phyloP scores from a whole-genome alignment of 2,329 filamentous ascomycete species.

The Alternaria arbusti region DNA sequence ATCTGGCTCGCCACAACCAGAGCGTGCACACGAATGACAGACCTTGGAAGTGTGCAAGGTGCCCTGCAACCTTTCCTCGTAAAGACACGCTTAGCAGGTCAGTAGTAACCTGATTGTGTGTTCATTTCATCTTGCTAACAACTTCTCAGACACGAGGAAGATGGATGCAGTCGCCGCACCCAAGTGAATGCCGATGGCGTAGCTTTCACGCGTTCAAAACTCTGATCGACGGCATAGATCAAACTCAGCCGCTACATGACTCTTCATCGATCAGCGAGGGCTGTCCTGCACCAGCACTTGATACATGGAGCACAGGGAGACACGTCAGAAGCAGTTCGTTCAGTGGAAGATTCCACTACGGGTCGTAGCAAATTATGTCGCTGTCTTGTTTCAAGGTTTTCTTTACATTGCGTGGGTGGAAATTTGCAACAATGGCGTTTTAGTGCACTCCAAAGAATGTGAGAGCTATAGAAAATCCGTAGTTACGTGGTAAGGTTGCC shows the following conservation, averaged over 20 bases:
- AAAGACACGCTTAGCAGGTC: conserved; percentile 85
- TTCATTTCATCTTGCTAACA: conserved; percentile 22
- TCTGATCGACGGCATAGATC: conserved; percentile 5
- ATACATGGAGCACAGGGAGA: neutral
- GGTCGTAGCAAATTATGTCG: neutral
- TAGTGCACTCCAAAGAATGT: conserved; percentile 5
- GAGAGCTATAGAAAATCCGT: conserved; percentile 16
- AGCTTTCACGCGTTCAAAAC: conserved; percentile 9
- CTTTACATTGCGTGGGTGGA: conserved; percentile 10
- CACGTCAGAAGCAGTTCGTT: neutral
- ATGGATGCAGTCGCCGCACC: conserved; percentile 71
- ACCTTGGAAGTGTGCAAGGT: conserved; percentile 73
- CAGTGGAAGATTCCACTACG: neutral
- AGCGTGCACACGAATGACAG: conserved; percentile 76
- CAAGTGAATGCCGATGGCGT: conserved; percentile 4
- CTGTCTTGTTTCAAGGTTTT: conserved; percentile 6
- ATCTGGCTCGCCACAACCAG: conserved; percentile 66
- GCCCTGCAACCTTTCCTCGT: conserved; percentile 73
- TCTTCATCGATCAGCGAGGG: neutral
- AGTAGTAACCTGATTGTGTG: conserved; percentile 27
- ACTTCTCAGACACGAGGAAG: conserved; percentile 72
- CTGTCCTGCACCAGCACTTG: neutral
- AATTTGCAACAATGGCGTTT: conserved; percentile 27
- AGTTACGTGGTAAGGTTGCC: conserved; percentile 15
- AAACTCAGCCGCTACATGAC: conserved; percentile 12